These are phyloP conservation scores for Maudiozyma saulgeensis DNA, from an alignment of 805 yeast genomes.

Conservation along the genomic window DNA sequence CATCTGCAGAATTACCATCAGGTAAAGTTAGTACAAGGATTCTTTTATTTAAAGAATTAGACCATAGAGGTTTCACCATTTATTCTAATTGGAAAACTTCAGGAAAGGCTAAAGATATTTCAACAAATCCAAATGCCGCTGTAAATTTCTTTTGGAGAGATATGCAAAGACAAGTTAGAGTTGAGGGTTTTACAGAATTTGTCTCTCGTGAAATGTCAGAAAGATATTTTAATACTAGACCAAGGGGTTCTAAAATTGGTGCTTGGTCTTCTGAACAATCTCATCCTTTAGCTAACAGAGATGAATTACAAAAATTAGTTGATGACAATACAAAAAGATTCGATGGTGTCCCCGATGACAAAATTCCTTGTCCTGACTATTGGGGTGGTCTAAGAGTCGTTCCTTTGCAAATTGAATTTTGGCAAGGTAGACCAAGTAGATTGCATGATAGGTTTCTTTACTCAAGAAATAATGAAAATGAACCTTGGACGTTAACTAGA, in stretches of 20 bases:
- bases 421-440: constrained; percentile 92
- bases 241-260: constrained; percentile 86
- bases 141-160: constrained; percentile 88
- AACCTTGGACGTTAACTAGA: constrained; percentile 56
- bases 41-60: constrained; percentile 84
- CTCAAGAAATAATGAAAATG: constrained; percentile 43
- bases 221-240: constrained; percentile 76
- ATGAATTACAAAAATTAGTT: constrained; percentile 50
- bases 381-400: constrained; percentile 94
- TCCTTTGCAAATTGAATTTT: constrained; percentile 87
- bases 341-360: constrained; percentile 37
- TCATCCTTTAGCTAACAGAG: constrained; percentile 44
- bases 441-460: constrained; percentile 82
- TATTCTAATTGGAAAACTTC: constrained; percentile 89
- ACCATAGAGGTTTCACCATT: constrained; percentile 70
- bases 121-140: constrained; percentile 68
- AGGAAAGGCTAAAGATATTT: constrained; percentile 66
- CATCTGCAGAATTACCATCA: constrained; percentile 80
- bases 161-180: constrained; percentile 83
- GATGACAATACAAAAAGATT: constrained; percentile 45
- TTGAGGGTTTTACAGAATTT: constrained; percentile 76
- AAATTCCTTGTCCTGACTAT: constrained; percentile 80
- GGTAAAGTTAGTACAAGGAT: constrained; percentile 85
- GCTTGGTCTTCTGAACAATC: constrained; percentile 97
- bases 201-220: constrained; percentile 66